Conservation (phyloP, 108 stramenopile species). For the Licmophora abbreviata region DNA sequence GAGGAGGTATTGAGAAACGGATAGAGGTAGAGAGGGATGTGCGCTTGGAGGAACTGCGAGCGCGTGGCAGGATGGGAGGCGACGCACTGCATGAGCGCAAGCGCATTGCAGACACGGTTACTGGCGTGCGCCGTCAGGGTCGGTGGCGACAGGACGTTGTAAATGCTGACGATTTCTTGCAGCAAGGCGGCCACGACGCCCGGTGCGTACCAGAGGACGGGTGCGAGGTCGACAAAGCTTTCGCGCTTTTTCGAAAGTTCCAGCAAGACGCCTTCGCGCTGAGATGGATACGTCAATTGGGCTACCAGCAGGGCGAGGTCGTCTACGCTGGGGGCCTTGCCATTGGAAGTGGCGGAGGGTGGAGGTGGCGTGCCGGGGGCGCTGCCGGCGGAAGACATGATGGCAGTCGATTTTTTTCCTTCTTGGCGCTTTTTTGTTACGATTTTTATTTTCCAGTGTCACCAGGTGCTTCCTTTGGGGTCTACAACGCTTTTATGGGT, state of each 20-base stretch:
- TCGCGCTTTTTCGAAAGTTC: conserved; percentile 98
- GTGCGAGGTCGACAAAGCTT: conserved; percentile 92
- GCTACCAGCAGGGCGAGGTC: conserved; percentile 67
- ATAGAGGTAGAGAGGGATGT: conserved; percentile 97
- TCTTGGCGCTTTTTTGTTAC: too few relatives aligned
- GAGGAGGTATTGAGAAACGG: conserved; percentile 97
- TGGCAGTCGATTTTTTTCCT: too few relatives aligned
- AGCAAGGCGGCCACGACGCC: conserved; percentile 86
- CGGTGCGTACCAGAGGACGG: conserved; percentile 74
- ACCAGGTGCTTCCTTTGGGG: too few relatives aligned
- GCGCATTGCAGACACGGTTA: conserved; percentile 98
- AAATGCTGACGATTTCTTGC: conserved; percentile 98
- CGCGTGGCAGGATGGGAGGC: conserved; percentile 96
- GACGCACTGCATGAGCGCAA: conserved; percentile 97
- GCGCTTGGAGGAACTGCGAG: conserved; percentile 86
- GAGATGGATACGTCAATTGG: conserved; percentile 67
- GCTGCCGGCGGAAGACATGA: too few relatives aligned
- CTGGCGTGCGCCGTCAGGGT: conserved; percentile 93
- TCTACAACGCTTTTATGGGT: too few relatives aligned
- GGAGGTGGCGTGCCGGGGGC: too few relatives aligned
- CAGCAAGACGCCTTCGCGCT: conserved; percentile 90
- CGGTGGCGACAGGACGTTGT: conserved; percentile 93
- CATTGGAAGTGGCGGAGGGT: too few relatives aligned
- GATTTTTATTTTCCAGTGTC: too few relatives aligned
- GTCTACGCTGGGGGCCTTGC: too few relatives aligned